phyloP scores from a whole-genome alignment of 352 stramenopile genomes.

The Peronosclerospora sorghi region DNA sequence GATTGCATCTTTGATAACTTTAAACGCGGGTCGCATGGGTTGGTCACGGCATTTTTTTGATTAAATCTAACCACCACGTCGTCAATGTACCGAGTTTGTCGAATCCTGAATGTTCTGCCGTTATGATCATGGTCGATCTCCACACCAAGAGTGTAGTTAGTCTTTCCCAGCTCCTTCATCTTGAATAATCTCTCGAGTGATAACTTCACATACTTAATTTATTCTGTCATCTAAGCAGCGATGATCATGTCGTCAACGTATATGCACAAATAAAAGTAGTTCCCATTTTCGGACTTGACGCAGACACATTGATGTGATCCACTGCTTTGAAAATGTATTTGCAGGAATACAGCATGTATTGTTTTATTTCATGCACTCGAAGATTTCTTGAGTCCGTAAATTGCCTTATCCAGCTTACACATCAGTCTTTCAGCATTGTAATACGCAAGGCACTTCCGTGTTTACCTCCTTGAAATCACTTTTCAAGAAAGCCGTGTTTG shows the following conservation, averaged over 20 bases:
- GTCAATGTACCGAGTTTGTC: constrained; percentile 1
- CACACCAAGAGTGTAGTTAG: background rate
- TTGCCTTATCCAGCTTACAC: constrained; percentile 5
- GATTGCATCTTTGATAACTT: background rate
- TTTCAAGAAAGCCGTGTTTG: constrained; percentile 3
- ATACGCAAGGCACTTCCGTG: constrained; percentile 2
- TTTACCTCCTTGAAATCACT: background rate
- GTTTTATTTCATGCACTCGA: constrained; percentile 1
- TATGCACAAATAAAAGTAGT: background rate
- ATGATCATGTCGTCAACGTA: background rate
- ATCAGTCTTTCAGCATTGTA: background rate
- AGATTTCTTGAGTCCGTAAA: constrained; percentile 14
- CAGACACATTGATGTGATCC: background rate
- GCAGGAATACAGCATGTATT: background rate
- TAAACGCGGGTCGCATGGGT: background rate
- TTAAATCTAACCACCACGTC: no score
- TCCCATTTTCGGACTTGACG: background rate
- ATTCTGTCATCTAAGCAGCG: background rate
- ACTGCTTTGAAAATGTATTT: background rate
- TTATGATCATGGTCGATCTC: background rate
- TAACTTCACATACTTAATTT: background rate
- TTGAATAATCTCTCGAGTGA: no score
- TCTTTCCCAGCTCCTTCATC: background rate
- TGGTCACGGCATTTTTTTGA: background rate
- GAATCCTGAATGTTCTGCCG: background rate